A percentile compares a stretch with the other conserved stretches of the same genome.
These are phyloP conservation scores for Trichoderma sp. DNA, from an alignment of 2,329 filamentous ascomycete species.

Conservation along the genomic window DNA sequence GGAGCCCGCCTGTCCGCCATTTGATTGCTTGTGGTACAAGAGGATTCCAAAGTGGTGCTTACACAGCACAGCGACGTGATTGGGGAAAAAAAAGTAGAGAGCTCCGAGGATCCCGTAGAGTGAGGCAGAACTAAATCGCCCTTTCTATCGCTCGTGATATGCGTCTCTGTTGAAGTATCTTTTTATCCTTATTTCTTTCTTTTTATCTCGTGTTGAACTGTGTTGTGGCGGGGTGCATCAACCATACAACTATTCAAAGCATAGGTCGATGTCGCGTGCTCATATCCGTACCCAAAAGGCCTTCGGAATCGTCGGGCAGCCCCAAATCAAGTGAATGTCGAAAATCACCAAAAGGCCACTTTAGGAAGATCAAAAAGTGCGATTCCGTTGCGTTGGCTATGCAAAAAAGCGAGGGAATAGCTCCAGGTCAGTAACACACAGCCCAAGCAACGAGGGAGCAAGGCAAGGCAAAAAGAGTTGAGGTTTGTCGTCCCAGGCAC, in stretches of 20 bases:
- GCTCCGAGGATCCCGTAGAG: background rate
- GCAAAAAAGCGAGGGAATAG: background rate
- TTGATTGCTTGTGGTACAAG: background rate
- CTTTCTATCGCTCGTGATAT: background rate
- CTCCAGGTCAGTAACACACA: background rate
- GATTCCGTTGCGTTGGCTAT: background rate
- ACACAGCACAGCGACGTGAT: background rate
- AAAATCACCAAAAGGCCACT: background rate
- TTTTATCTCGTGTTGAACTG: background rate
- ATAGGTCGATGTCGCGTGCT: conserved; percentile 16
- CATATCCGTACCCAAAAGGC: background rate
- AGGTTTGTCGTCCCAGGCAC: background rate
- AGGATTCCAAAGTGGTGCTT: background rate
- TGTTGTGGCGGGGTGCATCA: background rate
- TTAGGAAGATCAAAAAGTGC: background rate
- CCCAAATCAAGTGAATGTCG: background rate
- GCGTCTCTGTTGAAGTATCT: background rate
- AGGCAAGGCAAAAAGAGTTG: background rate
- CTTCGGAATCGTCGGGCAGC: background rate
- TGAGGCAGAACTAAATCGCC: background rate
- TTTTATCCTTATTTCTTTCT: background rate
- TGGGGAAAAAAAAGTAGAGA: background rate
- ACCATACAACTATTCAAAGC: background rate
- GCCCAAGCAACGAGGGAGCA: background rate
- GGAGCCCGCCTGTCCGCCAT: background rate